Conservation (phyloP, 768 basidiomycete species). For the Termitomyces eurrhizus region DNA sequence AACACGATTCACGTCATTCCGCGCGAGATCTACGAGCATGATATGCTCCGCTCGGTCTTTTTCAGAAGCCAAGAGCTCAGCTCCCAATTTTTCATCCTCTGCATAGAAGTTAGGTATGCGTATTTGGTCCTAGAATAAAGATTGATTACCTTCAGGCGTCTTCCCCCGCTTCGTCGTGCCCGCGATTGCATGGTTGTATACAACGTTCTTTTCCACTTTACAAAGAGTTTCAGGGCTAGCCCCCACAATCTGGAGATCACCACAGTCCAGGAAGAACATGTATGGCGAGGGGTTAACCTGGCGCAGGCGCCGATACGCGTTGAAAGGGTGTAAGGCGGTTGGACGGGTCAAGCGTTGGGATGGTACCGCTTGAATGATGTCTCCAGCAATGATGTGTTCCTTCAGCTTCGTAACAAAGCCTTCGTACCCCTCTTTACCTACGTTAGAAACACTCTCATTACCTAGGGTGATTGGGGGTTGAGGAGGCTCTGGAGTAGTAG, state of each 20-base stretch:
- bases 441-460: conserved; percentile 75
- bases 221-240: conserved; percentile 98
- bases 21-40: conserved; percentile 96
- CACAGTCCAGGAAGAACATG: conserved; percentile 97
- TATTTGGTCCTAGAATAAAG: neutral
- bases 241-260: conserved; percentile 92
- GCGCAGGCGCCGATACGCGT: conserved; percentile 90
- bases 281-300: conserved; percentile 97
- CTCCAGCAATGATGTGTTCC: conserved; percentile 91
- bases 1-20: conserved; percentile 98
- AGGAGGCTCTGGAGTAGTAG: conserved; percentile 55
- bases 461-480: conserved; percentile 68
- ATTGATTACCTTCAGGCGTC: conserved; percentile 69
- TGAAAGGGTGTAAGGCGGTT: conserved; percentile 92
- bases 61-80: conserved; percentile 73
- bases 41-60: conserved; percentile 98
- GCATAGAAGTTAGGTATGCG: conserved; percentile 9
- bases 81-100: conserved; percentile 87
- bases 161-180: conserved; percentile 90
- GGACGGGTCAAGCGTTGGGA: conserved; percentile 86
- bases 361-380: conserved; percentile 99
- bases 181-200: conserved; percentile 97
- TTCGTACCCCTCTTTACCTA: conserved; percentile 92
- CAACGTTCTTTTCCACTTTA: conserved; percentile 88
- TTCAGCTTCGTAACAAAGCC: conserved; percentile 87